Conservation (phyloP, 495 filamentous ascomycete genomes). For the Hypomontagnella submonticulosa region DNA sequence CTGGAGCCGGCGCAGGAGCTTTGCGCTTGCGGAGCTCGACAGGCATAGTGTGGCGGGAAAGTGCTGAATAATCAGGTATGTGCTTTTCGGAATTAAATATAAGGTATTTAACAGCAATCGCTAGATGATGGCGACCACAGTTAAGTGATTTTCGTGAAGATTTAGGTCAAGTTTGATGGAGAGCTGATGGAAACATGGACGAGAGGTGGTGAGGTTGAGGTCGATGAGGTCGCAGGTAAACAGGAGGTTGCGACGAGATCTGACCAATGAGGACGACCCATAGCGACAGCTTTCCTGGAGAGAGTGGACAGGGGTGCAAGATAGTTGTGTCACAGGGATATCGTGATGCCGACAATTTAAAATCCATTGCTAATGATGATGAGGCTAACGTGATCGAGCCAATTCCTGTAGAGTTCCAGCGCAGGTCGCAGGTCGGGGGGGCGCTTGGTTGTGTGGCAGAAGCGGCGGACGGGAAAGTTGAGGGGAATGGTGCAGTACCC, state of each 20-base stretch:
- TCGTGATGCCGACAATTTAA: slow-evolving; percentile 41
- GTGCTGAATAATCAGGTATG: slow-evolving; percentile 29
- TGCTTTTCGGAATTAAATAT: slow-evolving; percentile 6
- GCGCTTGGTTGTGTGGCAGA: slow-evolving; percentile 27
- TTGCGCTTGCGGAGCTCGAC: slow-evolving; percentile 81
- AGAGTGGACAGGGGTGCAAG: slow-evolving; percentile 30
- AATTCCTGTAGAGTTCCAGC: slow-evolving; percentile 39
- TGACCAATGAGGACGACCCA: slow-evolving; percentile 33
- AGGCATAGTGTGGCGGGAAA: slow-evolving; percentile 54
- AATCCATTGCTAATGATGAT: slow-evolving; percentile 44
- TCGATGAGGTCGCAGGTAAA: slow-evolving; percentile 45
- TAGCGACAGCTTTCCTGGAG: slow-evolving; percentile 41
- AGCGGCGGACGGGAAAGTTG: slow-evolving; percentile 35
- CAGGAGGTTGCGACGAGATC: slow-evolving; percentile 43
- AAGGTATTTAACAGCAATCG: slow-evolving; percentile 17
- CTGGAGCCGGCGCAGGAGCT: slow-evolving; percentile 66
- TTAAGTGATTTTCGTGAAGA: slow-evolving; percentile 1
- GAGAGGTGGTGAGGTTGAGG: slow-evolving; percentile 40
- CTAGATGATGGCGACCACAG: slow-evolving; percentile 33
- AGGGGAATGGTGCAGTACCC: slow-evolving; percentile 8
- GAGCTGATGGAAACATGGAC: slow-evolving; percentile 37
- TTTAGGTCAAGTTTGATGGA: slow-evolving; percentile 44
- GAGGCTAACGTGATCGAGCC: slow-evolving; percentile 45
- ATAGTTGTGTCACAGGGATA: slow-evolving; percentile 46
- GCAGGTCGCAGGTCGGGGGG: slow-evolving; percentile 25